A percentile compares a stretch with the other conserved stretches of the same genome.
Evolutionary conservation across 257 asterid genomes (phyloP).

Genomic region (Ocimum tenuiflorum): DNA sequence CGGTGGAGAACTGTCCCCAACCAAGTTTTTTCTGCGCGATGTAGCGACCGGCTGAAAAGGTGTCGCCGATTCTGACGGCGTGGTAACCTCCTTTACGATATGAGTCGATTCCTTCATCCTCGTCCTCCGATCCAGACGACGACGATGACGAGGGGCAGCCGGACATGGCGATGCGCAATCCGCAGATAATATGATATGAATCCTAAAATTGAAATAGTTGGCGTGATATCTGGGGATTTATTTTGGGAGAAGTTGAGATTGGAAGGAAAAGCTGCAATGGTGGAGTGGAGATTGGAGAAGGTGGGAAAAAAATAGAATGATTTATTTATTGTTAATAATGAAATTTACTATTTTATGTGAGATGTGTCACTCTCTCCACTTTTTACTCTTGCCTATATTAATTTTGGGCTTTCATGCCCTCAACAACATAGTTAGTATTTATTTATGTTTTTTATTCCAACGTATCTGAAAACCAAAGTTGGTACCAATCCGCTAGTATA

Average conservation of each 20-base stretch:
- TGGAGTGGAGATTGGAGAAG: slow-evolving; percentile 18
- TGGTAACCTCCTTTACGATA: slow-evolving; percentile 85
- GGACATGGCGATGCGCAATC: slow-evolving; percentile 37
- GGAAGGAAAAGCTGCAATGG: slow-evolving; percentile 28
- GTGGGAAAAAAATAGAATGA: background rate
- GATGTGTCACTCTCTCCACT: slow-evolving; percentile 35
- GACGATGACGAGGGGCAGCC: slow-evolving; percentile 42
- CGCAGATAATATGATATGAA: background rate
- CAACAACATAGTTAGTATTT: background rate
- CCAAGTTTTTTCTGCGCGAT: slow-evolving; percentile 96
- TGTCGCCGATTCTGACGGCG: slow-evolving; percentile 78
- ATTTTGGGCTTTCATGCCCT: background rate
- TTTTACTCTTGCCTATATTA: slow-evolving; percentile 18
- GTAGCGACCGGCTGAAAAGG: slow-evolving; percentile 65
- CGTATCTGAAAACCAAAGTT: background rate
- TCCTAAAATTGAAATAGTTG: background rate
- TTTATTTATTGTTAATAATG: slow-evolving; percentile 5
- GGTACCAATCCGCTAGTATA: no score
- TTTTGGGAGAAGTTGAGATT: slow-evolving; percentile 25
- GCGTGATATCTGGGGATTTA: background rate
- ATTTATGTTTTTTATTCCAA: no score
- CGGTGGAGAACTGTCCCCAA: slow-evolving; percentile 97
- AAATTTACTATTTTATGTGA: slow-evolving; percentile 25
- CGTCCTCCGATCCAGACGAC: slow-evolving; percentile 88
- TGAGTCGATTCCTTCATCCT: slow-evolving; percentile 69